These are phyloP conservation scores for Raphanus sativus DNA, from an alignment of 345 rosid species.

Conservation along the genomic window DNA sequence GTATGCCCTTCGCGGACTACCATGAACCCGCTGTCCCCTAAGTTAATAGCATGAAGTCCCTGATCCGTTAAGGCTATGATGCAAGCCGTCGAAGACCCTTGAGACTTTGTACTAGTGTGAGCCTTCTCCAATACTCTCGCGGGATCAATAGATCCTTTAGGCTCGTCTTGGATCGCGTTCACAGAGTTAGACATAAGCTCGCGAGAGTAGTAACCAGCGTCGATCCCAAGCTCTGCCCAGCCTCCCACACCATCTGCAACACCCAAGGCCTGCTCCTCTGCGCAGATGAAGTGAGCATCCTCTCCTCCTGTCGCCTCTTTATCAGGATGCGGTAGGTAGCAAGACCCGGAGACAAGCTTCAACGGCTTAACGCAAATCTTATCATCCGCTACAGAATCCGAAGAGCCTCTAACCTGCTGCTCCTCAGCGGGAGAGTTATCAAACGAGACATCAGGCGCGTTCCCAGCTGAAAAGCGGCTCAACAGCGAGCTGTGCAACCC, in stretches of 20 bases:
- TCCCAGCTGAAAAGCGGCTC: slow-evolving; percentile 54
- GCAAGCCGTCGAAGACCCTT: slow-evolving; percentile 97
- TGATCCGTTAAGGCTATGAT: slow-evolving; percentile 86
- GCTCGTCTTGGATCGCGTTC: slow-evolving; percentile 78
- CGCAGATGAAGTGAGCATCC: slow-evolving; percentile 94
- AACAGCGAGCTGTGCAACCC: slow-evolving; percentile 54
- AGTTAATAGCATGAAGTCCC: slow-evolving; percentile 72
- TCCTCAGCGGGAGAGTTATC: slow-evolving; percentile 62
- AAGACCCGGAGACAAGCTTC: slow-evolving; percentile 85
- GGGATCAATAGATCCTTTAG: slow-evolving; percentile 83
- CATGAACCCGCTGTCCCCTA: slow-evolving; percentile 98
- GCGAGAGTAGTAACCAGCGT: slow-evolving; percentile 79
- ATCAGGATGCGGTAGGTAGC: slow-evolving; percentile 96
- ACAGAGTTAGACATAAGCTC: slow-evolving; percentile 96
- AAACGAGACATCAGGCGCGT: slow-evolving; percentile 65
- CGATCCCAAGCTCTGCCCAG: slow-evolving; percentile 93
- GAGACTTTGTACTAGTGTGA: slow-evolving; percentile 76
- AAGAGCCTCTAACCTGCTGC: slow-evolving; percentile 48
- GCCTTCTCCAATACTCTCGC: slow-evolving; percentile 92
- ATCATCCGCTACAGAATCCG: slow-evolving; percentile 45
- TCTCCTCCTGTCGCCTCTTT: slow-evolving; percentile 99
- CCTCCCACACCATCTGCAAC: slow-evolving; percentile 99
- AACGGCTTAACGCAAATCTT: slow-evolving; percentile 46
- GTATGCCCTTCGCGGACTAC: slow-evolving; percentile 96
- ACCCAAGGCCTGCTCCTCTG: slow-evolving; percentile 84